Base-by-base conservation (phyloP, 768 basidiomycete genomes). In the Trametes cinnabarina region DNA sequence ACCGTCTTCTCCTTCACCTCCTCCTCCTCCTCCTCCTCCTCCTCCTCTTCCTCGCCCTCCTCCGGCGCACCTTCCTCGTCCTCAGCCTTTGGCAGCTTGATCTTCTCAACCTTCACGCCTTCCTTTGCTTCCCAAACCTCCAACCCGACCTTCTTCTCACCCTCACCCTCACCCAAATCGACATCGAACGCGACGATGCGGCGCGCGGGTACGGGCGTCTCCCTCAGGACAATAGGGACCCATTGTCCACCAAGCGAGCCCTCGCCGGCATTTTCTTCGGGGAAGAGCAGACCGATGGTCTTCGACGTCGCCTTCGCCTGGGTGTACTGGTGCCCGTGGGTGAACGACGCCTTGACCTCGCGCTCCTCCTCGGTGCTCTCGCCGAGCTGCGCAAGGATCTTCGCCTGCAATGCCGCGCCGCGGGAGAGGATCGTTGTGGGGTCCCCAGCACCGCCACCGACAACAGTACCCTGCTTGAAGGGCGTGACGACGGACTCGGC, bases 101-200 rank as follows among this genome's bases (percentile, higher is more conserved):
- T 73, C 65, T 81, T 84, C 63, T 88, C 87, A 19, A 86, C 68
- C 55, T 82, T 80, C 59, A 90, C 76, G 2, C 79, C 79, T 65
- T 91, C 90, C 51, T 79, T 79, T 17, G 85, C 84, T 68, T 93
- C 90, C 88, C 88, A 90, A 25, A 92, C 73, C 70, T 93, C 91
- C 51, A 87, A 79, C 12, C 80, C 84, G 41, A 90, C 74, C 63
- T 73, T 74, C 65, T 77, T 80, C 51, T 58, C 64, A 3, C 67
- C 74, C 40, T 65, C 71, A 51, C 70, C 77, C 23, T 65, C 70
- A 10, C 69, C 71, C 63, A 87, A 70, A 20, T 76, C 77, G 23
- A 85, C 82, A 34, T 86, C 84, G 60, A 91, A 78, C 17, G 77
- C 70, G 43, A 87, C 73, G 11, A 76, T 76, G 28, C 91, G 72